These are phyloP conservation scores for Camellia oleifera DNA, from an alignment of 179 eudicot species.

Conservation along the genomic window DNA sequence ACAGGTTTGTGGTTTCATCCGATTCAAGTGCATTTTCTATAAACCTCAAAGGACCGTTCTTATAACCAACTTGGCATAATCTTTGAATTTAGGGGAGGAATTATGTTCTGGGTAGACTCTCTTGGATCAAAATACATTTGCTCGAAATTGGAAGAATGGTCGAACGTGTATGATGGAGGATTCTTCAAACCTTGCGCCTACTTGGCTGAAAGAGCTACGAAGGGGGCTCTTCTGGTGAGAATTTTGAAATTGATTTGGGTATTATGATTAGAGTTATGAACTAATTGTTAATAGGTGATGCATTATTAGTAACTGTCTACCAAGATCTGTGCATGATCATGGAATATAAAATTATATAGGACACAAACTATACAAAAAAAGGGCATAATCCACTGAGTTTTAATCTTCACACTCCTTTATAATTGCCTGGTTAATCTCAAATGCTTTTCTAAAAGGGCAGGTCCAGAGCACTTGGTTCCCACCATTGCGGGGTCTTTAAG, in stretches of 20 bases:
- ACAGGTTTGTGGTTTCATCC: constrained; percentile 53
- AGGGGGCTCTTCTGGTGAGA: constrained; percentile 76
- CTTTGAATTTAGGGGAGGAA: constrained; percentile 60
- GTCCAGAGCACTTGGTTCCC: too few relatives aligned
- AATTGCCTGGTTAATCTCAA: background rate
- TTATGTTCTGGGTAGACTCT: constrained; percentile 83
- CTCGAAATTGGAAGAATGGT: constrained; percentile 77
- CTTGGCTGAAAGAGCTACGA: constrained; percentile 80
- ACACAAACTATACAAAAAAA: background rate
- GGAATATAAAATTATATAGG: background rate
- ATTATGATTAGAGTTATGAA: too few relatives aligned
- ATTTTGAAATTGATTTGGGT: background rate
- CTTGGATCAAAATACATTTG: constrained; percentile 74
- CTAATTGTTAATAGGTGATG: background rate
- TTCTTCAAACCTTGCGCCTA: constrained; percentile 84
- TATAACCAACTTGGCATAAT: background rate
- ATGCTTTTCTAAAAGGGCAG: background rate
- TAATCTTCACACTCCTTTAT: background rate
- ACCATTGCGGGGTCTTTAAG: too few relatives aligned
- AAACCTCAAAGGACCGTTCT: background rate
- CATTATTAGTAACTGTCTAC: background rate
- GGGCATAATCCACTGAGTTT: background rate
- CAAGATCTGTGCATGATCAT: background rate
- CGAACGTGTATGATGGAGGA: constrained; percentile 55
- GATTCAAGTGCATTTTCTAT: background rate